phyloP scores from a whole-genome alignment of 1,284 basidiomycete genomes.

The Albatrellus sp. region DNA sequence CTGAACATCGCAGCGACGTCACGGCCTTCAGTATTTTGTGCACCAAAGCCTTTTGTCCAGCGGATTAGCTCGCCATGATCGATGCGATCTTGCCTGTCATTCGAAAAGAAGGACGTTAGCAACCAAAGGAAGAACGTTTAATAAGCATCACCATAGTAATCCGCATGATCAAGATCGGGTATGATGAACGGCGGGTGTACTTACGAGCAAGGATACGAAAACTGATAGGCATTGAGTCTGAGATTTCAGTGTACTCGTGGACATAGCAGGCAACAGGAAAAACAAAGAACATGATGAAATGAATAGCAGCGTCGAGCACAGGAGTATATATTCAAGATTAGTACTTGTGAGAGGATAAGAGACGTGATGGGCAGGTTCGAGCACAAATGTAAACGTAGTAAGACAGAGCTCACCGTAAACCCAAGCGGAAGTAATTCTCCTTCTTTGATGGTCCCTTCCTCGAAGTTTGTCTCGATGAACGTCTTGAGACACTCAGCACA shows the following conservation, averaged over 20 bases:
- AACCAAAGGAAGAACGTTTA: slow-evolving; percentile 6
- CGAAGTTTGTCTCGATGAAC: slow-evolving; percentile 76
- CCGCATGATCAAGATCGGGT: too few relatives aligned
- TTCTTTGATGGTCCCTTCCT: slow-evolving; percentile 48
- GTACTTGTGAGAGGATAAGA: slow-evolving; percentile 1
- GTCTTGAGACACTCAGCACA: slow-evolving; percentile 89
- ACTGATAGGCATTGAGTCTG: slow-evolving; percentile 31
- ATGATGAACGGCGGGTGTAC: slow-evolving; percentile 16
- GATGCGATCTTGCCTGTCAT: slow-evolving; percentile 71
- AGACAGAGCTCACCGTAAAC: slow-evolving; percentile 64
- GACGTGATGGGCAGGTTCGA: slow-evolving; percentile 5
- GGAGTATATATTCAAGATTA: too few relatives aligned
- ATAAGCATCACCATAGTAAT: too few relatives aligned
- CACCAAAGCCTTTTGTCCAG: slow-evolving; percentile 99
- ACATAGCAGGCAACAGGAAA: neutral
- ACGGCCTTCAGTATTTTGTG: slow-evolving; percentile 81
- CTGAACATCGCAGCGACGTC: slow-evolving; percentile 93
- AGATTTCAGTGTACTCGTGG: slow-evolving; percentile 7
- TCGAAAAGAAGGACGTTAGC: neutral
- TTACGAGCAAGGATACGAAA: slow-evolving; percentile 87
- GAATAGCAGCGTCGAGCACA: neutral
- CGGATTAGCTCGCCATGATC: slow-evolving; percentile 93
- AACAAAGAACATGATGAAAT: neutral
- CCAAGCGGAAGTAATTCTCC: slow-evolving; percentile 78
- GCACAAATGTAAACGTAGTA: slow-evolving; percentile 3